These are phyloP conservation scores for Nicotiana tabacum DNA, from an alignment of 257 asterid species.

Conservation along the genomic window DNA sequence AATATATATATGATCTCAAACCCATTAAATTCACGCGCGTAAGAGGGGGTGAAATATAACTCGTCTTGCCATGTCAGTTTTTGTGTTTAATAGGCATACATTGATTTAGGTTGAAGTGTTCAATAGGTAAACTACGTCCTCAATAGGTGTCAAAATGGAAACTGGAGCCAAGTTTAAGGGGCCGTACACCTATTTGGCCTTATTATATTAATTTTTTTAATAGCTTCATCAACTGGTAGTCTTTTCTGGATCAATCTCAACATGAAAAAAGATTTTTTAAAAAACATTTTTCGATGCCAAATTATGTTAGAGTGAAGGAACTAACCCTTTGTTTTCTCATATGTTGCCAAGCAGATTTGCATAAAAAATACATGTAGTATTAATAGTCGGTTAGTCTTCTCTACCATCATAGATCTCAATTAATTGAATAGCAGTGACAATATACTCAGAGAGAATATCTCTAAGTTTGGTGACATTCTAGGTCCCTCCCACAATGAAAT, in stretches of 20 bases:
- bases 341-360: not conserved
- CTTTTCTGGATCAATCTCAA: not conserved
- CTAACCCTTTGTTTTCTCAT: too few relatives aligned
- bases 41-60: too few relatives aligned
- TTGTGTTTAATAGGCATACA: too few relatives aligned
- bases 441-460: not conserved
- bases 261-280: not conserved
- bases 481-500: too few relatives aligned
- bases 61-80: too few relatives aligned
- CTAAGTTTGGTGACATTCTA: not conserved
- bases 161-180: too few relatives aligned
- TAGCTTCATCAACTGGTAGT: not conserved
- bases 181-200: too few relatives aligned
- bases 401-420: not conserved
- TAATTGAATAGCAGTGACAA: not conserved
- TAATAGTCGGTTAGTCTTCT: not conserved
- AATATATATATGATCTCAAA: too few relatives aligned
- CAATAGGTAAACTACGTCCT: too few relatives aligned
- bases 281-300: not conserved
- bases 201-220: not conserved
- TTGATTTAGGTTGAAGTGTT: too few relatives aligned
- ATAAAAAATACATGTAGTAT: not conserved
- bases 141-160: too few relatives aligned
- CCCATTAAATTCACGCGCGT: too few relatives aligned
- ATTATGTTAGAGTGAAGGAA: not conserved